Base-by-base conservation (phyloP, 306 rosid genomes). In the Prunus kanzakura region DNA sequence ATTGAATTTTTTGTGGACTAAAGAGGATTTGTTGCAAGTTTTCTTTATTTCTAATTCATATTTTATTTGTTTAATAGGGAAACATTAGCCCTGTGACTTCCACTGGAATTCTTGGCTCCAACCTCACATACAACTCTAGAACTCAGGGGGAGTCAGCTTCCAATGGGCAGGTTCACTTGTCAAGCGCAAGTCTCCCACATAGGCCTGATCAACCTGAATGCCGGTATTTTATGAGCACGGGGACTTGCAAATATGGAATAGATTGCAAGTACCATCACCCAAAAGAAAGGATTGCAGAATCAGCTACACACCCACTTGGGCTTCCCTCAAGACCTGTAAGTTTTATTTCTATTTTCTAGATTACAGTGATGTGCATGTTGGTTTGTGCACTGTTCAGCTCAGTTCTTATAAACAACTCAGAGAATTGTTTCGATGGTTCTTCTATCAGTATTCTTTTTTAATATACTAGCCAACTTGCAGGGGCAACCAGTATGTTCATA, bases 271-370 rank as follows among this genome's bases (percentile, higher is more conserved):
- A 84, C 69, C 88, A 93, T 83, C 98, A 93, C 80, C 98, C 97
- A 8, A 93, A 85, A 76, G 97, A 91, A 77, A 86, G 96, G 82
- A 76, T 86, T 22, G 77, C 83, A 57, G 91, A 85, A 73, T 82
- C 96, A 13, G 84, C 77, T 43, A 22, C 83, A 32, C 88, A 84
- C 75, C 85, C 79, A 64, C 86, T 90, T 22, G 93, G 97, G 80
- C 91, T 93, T 81, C 98, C 98, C 50, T 75, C 89, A 49, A 85
- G 98, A 88, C 97, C 97, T 50, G 98, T 91, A 86, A 93, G 98
- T 86, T 60, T 67, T 62, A 64, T 49, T 25, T 82, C 72, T 69
- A 18, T 63, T 49, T 25, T 82, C 75, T 72, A 18, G 29, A 64
- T 10, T 69, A 81, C 55, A 16, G 49, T 69, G 57, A 73, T 71